These are phyloP conservation scores for Lanmaoa pseudosensibilis DNA, from an alignment of 768 basidiomycete genomes.

Conservation along the genomic window DNA sequence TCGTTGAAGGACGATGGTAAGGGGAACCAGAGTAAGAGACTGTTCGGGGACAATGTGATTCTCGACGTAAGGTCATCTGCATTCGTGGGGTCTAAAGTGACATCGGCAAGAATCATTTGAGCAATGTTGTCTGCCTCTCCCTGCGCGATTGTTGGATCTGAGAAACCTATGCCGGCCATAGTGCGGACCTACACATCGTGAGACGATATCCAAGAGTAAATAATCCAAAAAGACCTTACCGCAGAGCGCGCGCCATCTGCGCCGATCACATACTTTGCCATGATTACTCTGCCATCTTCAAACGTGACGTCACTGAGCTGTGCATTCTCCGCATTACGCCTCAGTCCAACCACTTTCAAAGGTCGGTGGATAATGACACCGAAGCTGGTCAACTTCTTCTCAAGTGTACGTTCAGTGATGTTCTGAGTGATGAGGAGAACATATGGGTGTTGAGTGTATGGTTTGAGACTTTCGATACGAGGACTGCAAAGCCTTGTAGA, in stretches of 20 bases:
- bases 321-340: conserved; percentile 27
- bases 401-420: conserved; percentile 43
- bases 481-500: conserved; percentile 27
- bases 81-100: conserved; percentile 32
- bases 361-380: conserved; percentile 39
- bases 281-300: conserved; percentile 45
- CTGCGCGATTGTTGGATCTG: conserved; percentile 39
- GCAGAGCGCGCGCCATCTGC: conserved; percentile 51
- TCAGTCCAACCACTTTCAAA: conserved; percentile 41
- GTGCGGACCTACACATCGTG: conserved; percentile 39
- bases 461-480: conserved; percentile 36
- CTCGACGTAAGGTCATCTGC: conserved; percentile 9
- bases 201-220: background rate
- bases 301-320: conserved; percentile 43
- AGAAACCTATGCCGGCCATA: conserved; percentile 41
- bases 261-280: conserved; percentile 47
- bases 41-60: conserved; percentile 29
- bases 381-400: conserved; percentile 31
- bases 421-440: conserved; percentile 44
- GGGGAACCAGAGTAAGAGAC: conserved; percentile 38
- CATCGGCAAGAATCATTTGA: conserved; percentile 49
- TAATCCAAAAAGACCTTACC: conserved; percentile 30
- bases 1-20: conserved; percentile 34
- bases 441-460: conserved; percentile 47
- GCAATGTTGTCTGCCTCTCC: conserved; percentile 31